Evolutionary conservation across 2,329 filamentous ascomycete species (phyloP), one percentile per base, ranked within the genome.

Genomic region (Fusarium burgessii): DNA sequence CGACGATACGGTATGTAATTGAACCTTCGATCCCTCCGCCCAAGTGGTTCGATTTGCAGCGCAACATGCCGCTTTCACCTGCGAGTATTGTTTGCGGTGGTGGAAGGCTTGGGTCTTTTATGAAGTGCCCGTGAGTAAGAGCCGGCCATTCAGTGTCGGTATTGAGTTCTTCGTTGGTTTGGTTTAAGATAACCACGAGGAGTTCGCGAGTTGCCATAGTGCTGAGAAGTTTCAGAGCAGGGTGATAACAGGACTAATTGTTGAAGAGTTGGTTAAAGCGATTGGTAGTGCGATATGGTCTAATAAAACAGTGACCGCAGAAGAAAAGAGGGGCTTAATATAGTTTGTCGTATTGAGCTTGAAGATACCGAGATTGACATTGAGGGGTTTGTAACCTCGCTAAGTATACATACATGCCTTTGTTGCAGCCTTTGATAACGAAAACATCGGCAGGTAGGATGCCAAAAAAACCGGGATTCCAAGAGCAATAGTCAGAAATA

Each of bases 81-180:
- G 63, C 63, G 7, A 55, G 27, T 14, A 69, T 63, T 20, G 36
- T 29, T 18, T 52, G 18, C 4, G 58, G 47, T 7, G 58, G 63
- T 23, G 8, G 47, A 27, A 38, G n/a, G 1, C 58, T 47, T 3
- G 33, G 13, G 2, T 36, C n/a, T 20, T 62, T 57, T 17, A 43
- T 40, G 50, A 41, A 67, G 7, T 63, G 23, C 6, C 63, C 58
- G 25, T 58, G 58, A 5, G 25, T 7, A 15, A 69, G 52, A 29
- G 5, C 33, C 14, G 52, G 52, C 14, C 52, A 68, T 23, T 58
- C 32, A 9, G 20, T 33, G 14, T 63, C 51, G n/a, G 58, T 46
- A 7, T 58, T 45, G 35, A 68, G 66, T 4, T 69, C 66, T 20
- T 69, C 63, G 33, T 69, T 69, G 5, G 66, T 63, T n/a, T 68